Base-by-base conservation (phyloP, 768 basidiomycete species). In the Mycena polygramma region DNA sequence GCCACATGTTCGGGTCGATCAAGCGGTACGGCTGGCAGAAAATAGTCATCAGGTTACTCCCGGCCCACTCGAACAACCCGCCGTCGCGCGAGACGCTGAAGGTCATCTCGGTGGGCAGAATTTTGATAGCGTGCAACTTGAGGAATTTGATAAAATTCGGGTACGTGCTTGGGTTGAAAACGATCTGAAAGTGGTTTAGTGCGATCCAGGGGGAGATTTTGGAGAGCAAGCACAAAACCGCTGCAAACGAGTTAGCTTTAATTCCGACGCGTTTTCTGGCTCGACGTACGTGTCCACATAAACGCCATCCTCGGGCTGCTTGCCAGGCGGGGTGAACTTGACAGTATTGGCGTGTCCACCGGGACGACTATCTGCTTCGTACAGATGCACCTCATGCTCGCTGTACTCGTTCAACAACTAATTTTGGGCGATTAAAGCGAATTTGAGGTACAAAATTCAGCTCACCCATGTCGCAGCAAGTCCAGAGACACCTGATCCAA, bases 321-420 rank as follows among this genome's bases (percentile, higher is more conserved):
- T 79, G 13, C 80, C 82, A 46, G 80, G 81, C 7, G 83, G 81
- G 20, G 76, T 76, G 77, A 88, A 93, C 49, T 76, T 77, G 11
- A 93, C 89, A 0, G 94, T 94, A 76, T 95, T 90, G 9, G 93
- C 92, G 75, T 94, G 93, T 9, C 93, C 93, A 15, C 93, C 93
- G 0, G 90, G 87, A 53, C 91, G 86, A 55, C 79, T 77, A 58
- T 90, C 91, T 4, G 90, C 84, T 76, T 95, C 92, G 74, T 88
- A 94, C 8, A 94, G 81, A 71, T 94, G 91, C 14, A 93, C 92
- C 77, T 91, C 89, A 75, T 93, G 91, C 60, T 90, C 87, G 57
- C 90, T 92, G 75, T 90, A 82, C 74, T 93, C 91, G 72, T 94
- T 94, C 68, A 94, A 82, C 22, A 57, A 39, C 55, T 57, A 24